Evolutionary conservation across 2,329 filamentous ascomycete species (phyloP), one percentile per base, ranked within the genome.

Genomic region (Botryotinia convoluta): DNA sequence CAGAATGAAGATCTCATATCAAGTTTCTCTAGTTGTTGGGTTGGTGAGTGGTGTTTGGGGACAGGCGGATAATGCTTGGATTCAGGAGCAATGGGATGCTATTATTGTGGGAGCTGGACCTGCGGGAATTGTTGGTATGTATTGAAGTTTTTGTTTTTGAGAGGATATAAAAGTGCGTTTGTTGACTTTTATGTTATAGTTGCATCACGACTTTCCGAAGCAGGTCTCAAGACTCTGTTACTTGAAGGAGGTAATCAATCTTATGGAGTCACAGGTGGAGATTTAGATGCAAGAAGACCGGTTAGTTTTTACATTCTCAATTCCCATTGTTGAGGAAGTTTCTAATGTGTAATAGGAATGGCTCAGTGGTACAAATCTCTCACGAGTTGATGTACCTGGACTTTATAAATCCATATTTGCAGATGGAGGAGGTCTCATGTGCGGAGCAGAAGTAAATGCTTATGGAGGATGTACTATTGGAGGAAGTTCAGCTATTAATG

Each of bases 401-500:
- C 79, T 88, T 2, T 86, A 83, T 82, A 79, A 79, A 77, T 85
- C 84, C 62, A 87, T 88, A 74, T 88, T 87, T 77, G 78, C 79
- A 32, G 81, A 82, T 10, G 78, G 79, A 20, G 82, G 83, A 3
- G 79, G 82, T 59, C 77, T 87, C 35, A 77, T 83, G 3, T 87
- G 86, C 75, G 74, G 82, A 3, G 81, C 82, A 12, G 77, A 82
- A 5, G 79, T 85, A 22, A 82, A 82, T 48, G 83, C 82, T 16
- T 87, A 83, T 75, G 82, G 84, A 37, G 87, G 84, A 42, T 89
- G 87, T 77, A 84, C 85, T 0, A 81, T 87, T 22, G 86, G 86
- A 8, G 86, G 86, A 14, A 84, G 83, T 73, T 86, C 84, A 64
- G 86, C 86, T 16, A 86, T 88, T 79, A 88, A 88, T 72, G 86